A percentile compares a stretch with the other conserved stretches of the same genome.
Conservation (phyloP, 495 filamentous ascomycete species). For the Podospora tetraspora region DNA sequence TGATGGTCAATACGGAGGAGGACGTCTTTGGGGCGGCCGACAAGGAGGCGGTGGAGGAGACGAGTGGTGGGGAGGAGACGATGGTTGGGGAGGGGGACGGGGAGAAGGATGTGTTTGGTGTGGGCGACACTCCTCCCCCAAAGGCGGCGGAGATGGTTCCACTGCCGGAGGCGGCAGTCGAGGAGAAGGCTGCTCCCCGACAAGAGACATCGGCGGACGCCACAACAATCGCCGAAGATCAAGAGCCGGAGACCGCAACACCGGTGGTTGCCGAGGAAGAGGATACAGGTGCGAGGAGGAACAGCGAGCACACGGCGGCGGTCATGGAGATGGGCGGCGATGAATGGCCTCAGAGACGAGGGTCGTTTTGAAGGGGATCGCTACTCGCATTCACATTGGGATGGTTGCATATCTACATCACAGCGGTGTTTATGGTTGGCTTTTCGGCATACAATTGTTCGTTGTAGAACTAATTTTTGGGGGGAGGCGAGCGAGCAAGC, state of each 20-base stretch:
- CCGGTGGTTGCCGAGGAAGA: background rate
- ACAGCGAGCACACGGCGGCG: background rate
- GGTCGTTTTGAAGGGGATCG: background rate
- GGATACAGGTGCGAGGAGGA: background rate
- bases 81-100: background rate
- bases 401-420: background rate
- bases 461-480: background rate
- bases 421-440: background rate
- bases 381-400: background rate
- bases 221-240: background rate
- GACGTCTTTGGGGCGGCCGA: conserved; percentile 5
- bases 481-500: background rate
- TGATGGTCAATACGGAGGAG: conserved; percentile 6
- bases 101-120: background rate
- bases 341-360: background rate
- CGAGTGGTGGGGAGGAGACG: background rate
- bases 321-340: background rate
- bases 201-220: background rate
- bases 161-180: no score
- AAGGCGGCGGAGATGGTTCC: background rate
- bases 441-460: background rate
- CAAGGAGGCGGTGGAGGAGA: background rate
- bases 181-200: background rate
- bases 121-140: background rate
- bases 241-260: background rate